Percentiles rank a stretch among this genome's conserved stretches.
phyloP scores from a whole-genome alignment of 768 basidiomycete species.

The Kwoniella sp. region DNA sequence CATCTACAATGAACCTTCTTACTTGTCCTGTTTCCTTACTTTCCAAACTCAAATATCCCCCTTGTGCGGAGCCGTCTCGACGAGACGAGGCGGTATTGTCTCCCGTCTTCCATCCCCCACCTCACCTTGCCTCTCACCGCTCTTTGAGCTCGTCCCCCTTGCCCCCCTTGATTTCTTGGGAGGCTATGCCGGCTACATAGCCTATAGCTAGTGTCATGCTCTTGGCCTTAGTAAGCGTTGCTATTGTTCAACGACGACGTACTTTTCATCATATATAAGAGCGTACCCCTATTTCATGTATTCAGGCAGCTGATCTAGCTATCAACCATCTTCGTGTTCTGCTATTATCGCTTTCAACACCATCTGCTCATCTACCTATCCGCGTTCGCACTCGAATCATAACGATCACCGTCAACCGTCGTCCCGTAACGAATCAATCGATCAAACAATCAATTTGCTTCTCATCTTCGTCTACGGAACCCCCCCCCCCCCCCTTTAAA shows the following conservation, averaged over 20 bases:
- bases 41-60: too few relatives aligned
- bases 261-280: not conserved
- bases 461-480: not conserved
- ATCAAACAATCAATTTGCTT: not conserved
- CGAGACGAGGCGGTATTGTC: not conserved
- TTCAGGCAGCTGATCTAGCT: not conserved
- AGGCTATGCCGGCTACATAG: not conserved
- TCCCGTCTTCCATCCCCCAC: not conserved
- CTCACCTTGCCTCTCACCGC: too few relatives aligned
- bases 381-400: not conserved
- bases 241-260: too few relatives aligned
- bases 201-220: too few relatives aligned
- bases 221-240: too few relatives aligned
- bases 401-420: not conserved
- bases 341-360: not conserved
- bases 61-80: not conserved
- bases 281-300: not conserved
- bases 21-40: too few relatives aligned
- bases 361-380: not conserved
- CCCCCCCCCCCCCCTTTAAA: not conserved
- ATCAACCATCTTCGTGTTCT: not conserved
- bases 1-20: too few relatives aligned
- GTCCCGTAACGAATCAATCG: not conserved
- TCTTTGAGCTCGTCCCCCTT: too few relatives aligned
- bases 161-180: too few relatives aligned